These are phyloP conservation scores for Mycena galopus DNA, from an alignment of 768 basidiomycete species.

Conservation along the genomic window DNA sequence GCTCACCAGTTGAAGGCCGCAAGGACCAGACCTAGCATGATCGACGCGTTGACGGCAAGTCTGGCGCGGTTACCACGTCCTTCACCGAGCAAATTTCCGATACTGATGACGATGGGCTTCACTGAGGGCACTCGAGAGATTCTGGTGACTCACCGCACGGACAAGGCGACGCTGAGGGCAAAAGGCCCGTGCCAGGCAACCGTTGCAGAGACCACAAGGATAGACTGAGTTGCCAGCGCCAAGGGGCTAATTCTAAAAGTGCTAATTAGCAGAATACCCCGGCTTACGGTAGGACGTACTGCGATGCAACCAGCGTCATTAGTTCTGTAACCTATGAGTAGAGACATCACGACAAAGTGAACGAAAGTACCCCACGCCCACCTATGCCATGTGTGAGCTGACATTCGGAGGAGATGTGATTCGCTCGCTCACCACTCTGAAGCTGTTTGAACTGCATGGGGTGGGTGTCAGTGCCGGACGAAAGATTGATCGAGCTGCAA, in stretches of 20 bases:
- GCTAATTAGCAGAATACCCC: background rate
- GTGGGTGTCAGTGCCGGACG: background rate
- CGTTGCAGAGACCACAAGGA: background rate
- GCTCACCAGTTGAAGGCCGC: background rate
- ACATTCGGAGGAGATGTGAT: background rate
- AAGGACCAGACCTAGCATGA: background rate
- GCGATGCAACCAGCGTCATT: background rate
- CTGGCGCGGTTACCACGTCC: background rate
- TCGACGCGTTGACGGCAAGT: background rate
- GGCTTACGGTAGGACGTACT: background rate
- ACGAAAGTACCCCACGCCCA: background rate
- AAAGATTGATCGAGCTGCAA: too few relatives aligned
- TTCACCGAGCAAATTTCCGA: conserved; percentile 4
- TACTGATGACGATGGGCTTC: background rate
- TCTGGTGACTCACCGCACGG: background rate
- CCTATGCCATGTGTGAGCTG: background rate
- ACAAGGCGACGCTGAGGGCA: background rate
- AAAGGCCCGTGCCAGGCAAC: background rate
- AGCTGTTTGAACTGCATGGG: background rate
- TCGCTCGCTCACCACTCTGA: conserved; percentile 1
- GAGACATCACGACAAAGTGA: background rate
- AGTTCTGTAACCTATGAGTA: background rate
- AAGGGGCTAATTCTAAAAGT: background rate
- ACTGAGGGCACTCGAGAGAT: background rate
- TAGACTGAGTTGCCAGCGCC: background rate